Conservation (phyloP, 116 monocot species). For the Trichopus zeylanicus region DNA sequence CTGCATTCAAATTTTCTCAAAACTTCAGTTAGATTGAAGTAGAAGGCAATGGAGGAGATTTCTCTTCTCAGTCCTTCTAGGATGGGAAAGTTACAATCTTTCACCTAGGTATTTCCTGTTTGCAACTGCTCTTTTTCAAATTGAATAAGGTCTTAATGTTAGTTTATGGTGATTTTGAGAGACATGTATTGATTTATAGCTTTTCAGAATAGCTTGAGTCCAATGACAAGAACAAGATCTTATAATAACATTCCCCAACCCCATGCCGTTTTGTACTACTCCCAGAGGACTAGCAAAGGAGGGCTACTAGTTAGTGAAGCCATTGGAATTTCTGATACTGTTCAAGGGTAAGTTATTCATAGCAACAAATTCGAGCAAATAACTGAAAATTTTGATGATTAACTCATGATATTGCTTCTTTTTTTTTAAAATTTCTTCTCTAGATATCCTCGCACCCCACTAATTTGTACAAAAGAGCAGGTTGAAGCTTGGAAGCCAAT, state of each 20-base stretch:
- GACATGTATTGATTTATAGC: too few species aligned
- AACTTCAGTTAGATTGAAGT: too few species aligned
- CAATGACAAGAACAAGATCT: background rate
- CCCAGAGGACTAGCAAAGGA: background rate
- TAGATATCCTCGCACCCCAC: background rate
- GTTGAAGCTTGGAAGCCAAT: background rate
- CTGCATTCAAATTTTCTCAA: too few species aligned
- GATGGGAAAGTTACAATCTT: background rate
- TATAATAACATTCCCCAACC: background rate
- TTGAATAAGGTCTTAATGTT: too few species aligned
- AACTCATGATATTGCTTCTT: too few species aligned
- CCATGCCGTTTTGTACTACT: slow-evolving; percentile 1
- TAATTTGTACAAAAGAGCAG: background rate
- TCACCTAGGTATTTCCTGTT: background rate
- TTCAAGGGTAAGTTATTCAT: background rate
- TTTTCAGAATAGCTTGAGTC: background rate
- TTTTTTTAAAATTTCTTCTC: background rate
- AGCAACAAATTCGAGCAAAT: background rate
- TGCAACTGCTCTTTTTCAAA: too few species aligned
- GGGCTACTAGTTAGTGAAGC: background rate
- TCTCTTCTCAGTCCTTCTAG: background rate
- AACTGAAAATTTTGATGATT: background rate
- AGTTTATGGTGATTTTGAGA: too few species aligned
- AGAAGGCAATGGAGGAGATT: background rate
- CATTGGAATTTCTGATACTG: background rate